Evolutionary conservation across 306 rosid genomes (phyloP), one percentile per base, ranked within the genome.

Genomic region (Coriaria nepalensis): DNA sequence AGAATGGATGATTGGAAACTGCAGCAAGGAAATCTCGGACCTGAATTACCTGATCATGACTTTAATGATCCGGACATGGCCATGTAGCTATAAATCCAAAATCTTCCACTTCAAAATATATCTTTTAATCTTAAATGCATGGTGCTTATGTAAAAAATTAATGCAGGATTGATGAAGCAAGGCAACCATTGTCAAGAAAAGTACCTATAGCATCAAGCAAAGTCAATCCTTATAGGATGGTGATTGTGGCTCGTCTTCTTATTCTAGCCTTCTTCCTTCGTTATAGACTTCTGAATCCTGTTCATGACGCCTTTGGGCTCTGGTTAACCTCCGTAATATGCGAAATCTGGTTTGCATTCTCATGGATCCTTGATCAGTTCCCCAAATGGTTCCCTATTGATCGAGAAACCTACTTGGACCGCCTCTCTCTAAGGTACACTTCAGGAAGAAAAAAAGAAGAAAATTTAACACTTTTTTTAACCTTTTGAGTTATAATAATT

Each of bases 281-380:
- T 41, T 88, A 88, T 43, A 65, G 96, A 55, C 34, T 88, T 20
- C 6, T 78, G 73, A 69, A 88, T 66, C 96, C 96, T 0, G 96
- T 88, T 7, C 78, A 64, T 45, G 96, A 88, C 35, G 92, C 96
- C 46, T 0, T 83, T 7, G 93, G 88, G 38, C 81, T 88, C 33
- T 88, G 96, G 96, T 73, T 88, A 52, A 76, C 93, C 15, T 88
- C 96, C 36, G 86, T 87, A 43, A 68, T 74, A 32, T 87, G 96
- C 56, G 96, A 87, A 59, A 76, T 87, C 55, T 87, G 96, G 96
- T 87, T 87, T 68, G 96, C 94, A 34, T 7, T 87, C 47, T 87
- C 96, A 43, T 87, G 96, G 96, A 87, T 87, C 44, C 96, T 87
- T 43, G 96, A 87, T 75, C 96, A 87, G 74, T 87, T 87, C 47